A percentile compares a stretch with the other conserved stretches of the same genome.
phyloP scores from a whole-genome alignment of 805 yeast species.

The Kazachstania africana region DNA sequence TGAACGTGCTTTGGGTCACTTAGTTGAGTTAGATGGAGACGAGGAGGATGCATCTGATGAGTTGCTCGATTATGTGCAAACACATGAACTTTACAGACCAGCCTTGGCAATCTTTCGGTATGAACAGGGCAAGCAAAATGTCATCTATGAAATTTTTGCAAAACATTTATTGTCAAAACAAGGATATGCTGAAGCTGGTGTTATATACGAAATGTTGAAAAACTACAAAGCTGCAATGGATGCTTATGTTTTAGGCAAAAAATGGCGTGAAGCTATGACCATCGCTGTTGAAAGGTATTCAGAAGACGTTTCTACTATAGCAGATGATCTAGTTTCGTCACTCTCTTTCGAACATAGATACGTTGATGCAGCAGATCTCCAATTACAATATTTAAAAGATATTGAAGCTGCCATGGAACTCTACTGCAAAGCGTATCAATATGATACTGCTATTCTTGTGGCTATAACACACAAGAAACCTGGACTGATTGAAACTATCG shows the following conservation, averaged over 20 bases:
- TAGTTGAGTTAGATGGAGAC: slow-evolving; percentile 36
- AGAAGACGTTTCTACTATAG: slow-evolving; percentile 33
- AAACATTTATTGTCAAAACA: slow-evolving; percentile 42
- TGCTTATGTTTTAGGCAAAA: slow-evolving; percentile 54
- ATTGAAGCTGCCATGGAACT: slow-evolving; percentile 50
- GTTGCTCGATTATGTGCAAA: slow-evolving; percentile 53
- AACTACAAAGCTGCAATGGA: slow-evolving; percentile 51
- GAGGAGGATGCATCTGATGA: slow-evolving; percentile 36
- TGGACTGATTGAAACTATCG: slow-evolving; percentile 42
- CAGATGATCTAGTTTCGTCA: slow-evolving; percentile 47
- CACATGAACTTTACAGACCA: slow-evolving; percentile 54
- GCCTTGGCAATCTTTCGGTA: slow-evolving; percentile 57
- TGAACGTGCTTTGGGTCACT: slow-evolving; percentile 56
- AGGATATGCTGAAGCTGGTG: slow-evolving; percentile 62
- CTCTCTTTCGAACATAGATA: slow-evolving; percentile 62
- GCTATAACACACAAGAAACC: slow-evolving; percentile 34
- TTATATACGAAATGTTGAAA: slow-evolving; percentile 60
- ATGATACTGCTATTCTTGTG: slow-evolving; percentile 63
- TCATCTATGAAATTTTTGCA: slow-evolving; percentile 53
- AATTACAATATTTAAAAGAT: slow-evolving; percentile 48
- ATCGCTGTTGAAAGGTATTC: slow-evolving; percentile 35
- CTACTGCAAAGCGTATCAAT: slow-evolving; percentile 65
- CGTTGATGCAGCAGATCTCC: slow-evolving; percentile 70
- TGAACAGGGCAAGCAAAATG: slow-evolving; percentile 40
- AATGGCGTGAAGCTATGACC: slow-evolving; percentile 78